A percentile compares a stretch with the other conserved stretches of the same genome.
Conservation (phyloP, 208 protist species). For the Zelonia costaricensis region DNA sequence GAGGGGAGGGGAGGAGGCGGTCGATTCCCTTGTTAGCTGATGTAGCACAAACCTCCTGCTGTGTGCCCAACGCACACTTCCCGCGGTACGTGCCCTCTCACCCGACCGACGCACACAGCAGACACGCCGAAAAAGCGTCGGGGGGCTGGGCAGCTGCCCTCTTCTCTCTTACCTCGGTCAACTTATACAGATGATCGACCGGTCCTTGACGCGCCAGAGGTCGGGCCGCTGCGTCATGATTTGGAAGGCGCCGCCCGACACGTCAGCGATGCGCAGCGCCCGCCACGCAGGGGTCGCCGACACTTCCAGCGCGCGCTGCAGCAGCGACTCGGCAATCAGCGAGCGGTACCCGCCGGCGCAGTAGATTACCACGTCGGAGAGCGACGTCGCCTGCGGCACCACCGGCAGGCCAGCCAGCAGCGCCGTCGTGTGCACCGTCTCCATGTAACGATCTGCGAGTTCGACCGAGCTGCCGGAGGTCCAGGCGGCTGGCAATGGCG, state of each 20-base stretch:
- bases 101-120: too few species aligned
- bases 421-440: slow-evolving; percentile 37
- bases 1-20: too few species aligned
- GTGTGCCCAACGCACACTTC: too few species aligned
- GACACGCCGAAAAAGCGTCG: too few species aligned
- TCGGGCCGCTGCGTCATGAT: slow-evolving; percentile 86
- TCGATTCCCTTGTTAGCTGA: too few species aligned
- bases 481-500: background rate
- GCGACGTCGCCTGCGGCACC: slow-evolving; percentile 10
- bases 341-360: slow-evolving; percentile 81
- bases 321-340: slow-evolving; percentile 69
- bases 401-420: slow-evolving; percentile 28
- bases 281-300: slow-evolving; percentile 14
- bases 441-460: slow-evolving; percentile 33
- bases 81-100: too few species aligned
- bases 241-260: slow-evolving; percentile 68
- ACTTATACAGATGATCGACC: slow-evolving; percentile 86
- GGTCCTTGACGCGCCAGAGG: slow-evolving; percentile 81
- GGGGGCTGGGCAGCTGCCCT: too few species aligned
- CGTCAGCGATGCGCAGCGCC: slow-evolving; percentile 38
- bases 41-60: too few species aligned
- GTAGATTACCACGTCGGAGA: slow-evolving; percentile 64
- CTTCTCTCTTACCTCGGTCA: slow-evolving; percentile 71
- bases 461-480: slow-evolving; percentile 23
- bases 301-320: slow-evolving; percentile 59